Evolutionary conservation across 345 rosid species (phyloP).

Genomic region (Alliaria petiolata): DNA sequence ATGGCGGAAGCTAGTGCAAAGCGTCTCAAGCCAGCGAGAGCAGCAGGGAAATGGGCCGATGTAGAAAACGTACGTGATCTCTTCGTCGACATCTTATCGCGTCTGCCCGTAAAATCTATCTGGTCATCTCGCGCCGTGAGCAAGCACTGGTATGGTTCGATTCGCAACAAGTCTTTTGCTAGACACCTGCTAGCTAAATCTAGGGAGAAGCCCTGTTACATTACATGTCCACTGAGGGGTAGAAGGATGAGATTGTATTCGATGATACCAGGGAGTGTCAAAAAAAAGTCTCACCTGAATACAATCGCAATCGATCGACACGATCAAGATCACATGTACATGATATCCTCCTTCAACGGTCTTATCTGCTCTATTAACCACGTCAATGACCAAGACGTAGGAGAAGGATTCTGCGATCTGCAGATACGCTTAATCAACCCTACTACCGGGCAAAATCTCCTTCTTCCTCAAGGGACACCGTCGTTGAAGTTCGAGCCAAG

Average conservation of each 20-base stretch:
- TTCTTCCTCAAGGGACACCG: slow-evolving; percentile 33
- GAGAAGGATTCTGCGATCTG: slow-evolving; percentile 2
- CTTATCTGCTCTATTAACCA: neutral
- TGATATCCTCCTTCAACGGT: neutral
- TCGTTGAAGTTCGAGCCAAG: slow-evolving; percentile 7
- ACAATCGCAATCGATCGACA: neutral
- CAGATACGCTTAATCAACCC: slow-evolving; percentile 38
- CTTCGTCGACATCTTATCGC: neutral
- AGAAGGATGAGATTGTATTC: neutral
- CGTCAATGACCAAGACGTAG: neutral
- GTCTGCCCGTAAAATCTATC: neutral
- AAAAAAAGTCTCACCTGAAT: neutral
- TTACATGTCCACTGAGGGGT: neutral
- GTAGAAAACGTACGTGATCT: neutral
- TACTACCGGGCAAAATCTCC: slow-evolving; percentile 15
- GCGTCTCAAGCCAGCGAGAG: neutral
- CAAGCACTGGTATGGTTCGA: neutral
- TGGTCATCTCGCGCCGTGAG: neutral
- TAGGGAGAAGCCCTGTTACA: neutral
- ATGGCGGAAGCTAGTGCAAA: neutral
- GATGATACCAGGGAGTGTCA: neutral
- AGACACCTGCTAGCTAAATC: slow-evolving; percentile 18
- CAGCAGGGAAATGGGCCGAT: neutral
- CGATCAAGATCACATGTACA: neutral
- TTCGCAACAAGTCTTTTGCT: neutral